Evolutionary conservation across 495 filamentous ascomycete genomes (phyloP), one percentile per base, ranked within the genome.

Genomic region (Aspergillus cavernicola): DNA sequence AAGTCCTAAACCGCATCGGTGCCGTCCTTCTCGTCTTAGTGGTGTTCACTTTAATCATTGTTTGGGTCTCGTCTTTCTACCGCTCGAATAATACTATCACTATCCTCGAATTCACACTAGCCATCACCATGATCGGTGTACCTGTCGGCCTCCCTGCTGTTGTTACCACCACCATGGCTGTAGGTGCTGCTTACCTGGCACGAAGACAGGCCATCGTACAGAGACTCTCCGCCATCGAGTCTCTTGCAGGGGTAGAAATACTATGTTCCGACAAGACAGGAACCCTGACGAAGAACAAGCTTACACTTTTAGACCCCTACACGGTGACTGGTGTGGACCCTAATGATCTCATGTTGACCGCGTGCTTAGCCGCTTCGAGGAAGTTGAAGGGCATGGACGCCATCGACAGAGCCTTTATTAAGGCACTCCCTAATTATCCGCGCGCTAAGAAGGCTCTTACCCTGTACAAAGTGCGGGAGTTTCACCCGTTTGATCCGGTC

Each of bases 341-440:
- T 33, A 84, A 90, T 63, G 89, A 95, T 50, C 82, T 96, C 50
- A 92, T 96, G 87, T 72, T 95, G 50, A 91, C 89, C 67, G 89
- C 91, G 58, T 95, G 89, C 70, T 77, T 96, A 60, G 91, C 91
- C 58, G 89, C 91, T 42, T 92, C 85, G 60, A 88, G 89, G 72
- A 95, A 91, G 81, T 92, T 89, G 81, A 92, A 92, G 75, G 90
- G 90, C 74, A 87, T 95, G 59, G 91, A 96, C 71, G 86, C 91
- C 52, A 95, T 96, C 62, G 91, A 96, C 80, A 92, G 90, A 73
- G 91, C 89, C 62, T 95, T 95, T 76, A 75, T 95, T 63, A 93
- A 92, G 77, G 79, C 82, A 29, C 81, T 95, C 41, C 83, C 82
- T 64, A 80, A 76, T 66, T 95, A 92, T 64, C 90, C 90, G 15